These are phyloP conservation scores for Lactarius evosmus DNA, from an alignment of 768 basidiomycete genomes.

Conservation along the genomic window DNA sequence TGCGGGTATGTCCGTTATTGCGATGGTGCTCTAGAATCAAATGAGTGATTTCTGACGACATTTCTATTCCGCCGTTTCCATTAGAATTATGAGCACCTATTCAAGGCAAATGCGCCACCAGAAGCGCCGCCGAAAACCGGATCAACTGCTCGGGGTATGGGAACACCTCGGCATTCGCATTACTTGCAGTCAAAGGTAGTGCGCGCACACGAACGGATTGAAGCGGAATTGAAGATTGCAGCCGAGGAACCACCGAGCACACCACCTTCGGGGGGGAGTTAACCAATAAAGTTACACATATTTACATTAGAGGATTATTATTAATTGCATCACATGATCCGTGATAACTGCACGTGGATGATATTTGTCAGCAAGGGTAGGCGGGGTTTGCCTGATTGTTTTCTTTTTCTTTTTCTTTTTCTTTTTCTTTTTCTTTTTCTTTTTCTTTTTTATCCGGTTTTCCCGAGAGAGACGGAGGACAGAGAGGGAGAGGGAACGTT, in stretches of 20 bases:
- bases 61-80: not conserved
- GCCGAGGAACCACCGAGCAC: slow-evolving; percentile 30
- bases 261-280: slow-evolving; percentile 10
- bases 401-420: not conserved
- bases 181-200: slow-evolving; percentile 98
- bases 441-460: not conserved
- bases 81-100: slow-evolving; percentile 91
- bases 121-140: slow-evolving; percentile 44
- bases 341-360: not conserved
- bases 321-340: not conserved
- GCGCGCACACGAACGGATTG: slow-evolving; percentile 90
- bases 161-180: slow-evolving; percentile 63
- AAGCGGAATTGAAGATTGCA: slow-evolving; percentile 63
- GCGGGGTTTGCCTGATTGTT: not conserved
- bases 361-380: not conserved
- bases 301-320: too few relatives aligned
- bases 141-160: slow-evolving; percentile 43
- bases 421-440: not conserved
- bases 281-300: not conserved
- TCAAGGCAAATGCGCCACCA: slow-evolving; percentile 83
- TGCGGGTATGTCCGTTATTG: slow-evolving; percentile 53
- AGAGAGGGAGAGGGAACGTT: not conserved
- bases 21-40: not conserved
- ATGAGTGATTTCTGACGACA: not conserved
- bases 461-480: not conserved